Percentiles rank a stretch among this genome's conserved stretches.
Conservation (phyloP, 495 filamentous ascomycete species). For the Sordaria brevicollis region DNA sequence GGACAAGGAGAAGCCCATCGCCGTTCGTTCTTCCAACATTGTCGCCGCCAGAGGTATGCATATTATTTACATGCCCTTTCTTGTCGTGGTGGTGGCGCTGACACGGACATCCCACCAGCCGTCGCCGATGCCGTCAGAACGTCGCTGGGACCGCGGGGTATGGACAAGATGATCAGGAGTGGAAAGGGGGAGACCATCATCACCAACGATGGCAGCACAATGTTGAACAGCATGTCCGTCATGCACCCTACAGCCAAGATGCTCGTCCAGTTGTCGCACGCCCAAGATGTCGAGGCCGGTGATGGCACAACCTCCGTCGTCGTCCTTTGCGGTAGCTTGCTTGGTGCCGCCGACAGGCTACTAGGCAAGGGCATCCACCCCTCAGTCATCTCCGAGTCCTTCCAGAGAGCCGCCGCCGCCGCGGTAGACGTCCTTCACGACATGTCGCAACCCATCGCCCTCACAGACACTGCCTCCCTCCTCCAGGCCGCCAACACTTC, state of each 20-base stretch:
- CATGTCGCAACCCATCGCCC: conserved; percentile 90
- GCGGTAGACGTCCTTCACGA: conserved; percentile 84
- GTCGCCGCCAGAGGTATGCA: conserved; percentile 82
- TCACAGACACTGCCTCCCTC: conserved; percentile 78
- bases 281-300: conserved; percentile 96
- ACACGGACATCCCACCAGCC: conserved; percentile 38
- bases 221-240: conserved; percentile 96
- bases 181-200: conserved; percentile 96
- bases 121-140: conserved; percentile 96
- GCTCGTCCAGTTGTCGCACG: conserved; percentile 93
- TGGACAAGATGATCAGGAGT: conserved; percentile 99
- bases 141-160: conserved; percentile 47
- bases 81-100: neutral
- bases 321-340: conserved; percentile 87
- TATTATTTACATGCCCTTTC: neutral
- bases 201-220: conserved; percentile 98
- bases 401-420: conserved; percentile 84
- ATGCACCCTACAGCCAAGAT: conserved; percentile 98
- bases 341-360: conserved; percentile 87
- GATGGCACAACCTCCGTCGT: conserved; percentile 98
- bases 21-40: conserved; percentile 91
- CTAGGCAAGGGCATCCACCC: conserved; percentile 91
- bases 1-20: conserved; percentile 98
- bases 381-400: conserved; percentile 93
- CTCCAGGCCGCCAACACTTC: conserved; percentile 96